phyloP scores from a whole-genome alignment of 148 eudicot species.

The Rheum nobile region DNA sequence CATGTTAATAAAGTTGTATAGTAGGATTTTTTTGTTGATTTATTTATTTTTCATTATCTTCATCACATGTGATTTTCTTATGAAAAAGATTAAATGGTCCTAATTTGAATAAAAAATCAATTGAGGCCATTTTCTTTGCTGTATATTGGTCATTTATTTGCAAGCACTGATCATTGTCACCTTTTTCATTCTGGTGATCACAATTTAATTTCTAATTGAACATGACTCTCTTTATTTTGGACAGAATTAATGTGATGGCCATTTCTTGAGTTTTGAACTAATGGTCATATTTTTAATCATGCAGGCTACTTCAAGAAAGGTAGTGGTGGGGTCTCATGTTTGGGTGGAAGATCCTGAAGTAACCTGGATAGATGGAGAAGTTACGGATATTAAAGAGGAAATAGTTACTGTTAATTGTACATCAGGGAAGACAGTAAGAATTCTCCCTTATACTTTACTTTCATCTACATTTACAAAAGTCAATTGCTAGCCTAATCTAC shows the following conservation, averaged over 20 bases:
- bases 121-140: background rate
- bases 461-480: background rate
- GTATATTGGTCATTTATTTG: background rate
- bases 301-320: conserved; percentile 12
- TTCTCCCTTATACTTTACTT: background rate
- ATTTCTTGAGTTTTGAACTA: background rate
- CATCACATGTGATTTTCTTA: too few species aligned
- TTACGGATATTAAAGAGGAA: conserved; percentile 49
- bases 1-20: too few species aligned
- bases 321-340: conserved; percentile 70
- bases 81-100: too few species aligned
- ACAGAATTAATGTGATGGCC: background rate
- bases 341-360: conserved; percentile 93
- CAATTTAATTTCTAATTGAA: background rate
- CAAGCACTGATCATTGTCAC: background rate
- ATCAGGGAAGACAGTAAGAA: conserved; percentile 33
- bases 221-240: background rate
- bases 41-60: too few species aligned
- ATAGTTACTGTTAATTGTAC: conserved; percentile 42
- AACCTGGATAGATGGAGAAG: conserved; percentile 90
- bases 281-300: background rate
- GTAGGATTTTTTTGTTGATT: too few species aligned
- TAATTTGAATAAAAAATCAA: too few species aligned
- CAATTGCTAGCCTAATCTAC: background rate
- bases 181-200: background rate